These are phyloP conservation scores for Xylariaceae sp. DNA, from an alignment of 2,329 filamentous ascomycete genomes.

Conservation along the genomic window DNA sequence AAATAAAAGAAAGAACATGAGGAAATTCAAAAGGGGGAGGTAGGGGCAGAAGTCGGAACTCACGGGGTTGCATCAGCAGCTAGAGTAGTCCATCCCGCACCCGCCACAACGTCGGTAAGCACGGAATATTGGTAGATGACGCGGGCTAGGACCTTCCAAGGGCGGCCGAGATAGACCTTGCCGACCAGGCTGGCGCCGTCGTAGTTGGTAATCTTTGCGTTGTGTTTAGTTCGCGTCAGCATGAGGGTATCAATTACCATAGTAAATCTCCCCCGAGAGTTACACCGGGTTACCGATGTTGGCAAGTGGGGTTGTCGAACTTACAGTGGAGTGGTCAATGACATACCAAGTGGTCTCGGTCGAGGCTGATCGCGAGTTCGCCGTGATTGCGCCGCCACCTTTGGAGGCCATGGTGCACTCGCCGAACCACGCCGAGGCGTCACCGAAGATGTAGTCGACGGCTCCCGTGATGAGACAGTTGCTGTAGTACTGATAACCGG, in stretches of 20 bases:
- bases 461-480: conserved; percentile 5
- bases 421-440: conserved; percentile 5
- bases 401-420: conserved; percentile 8
- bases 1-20: too few species aligned
- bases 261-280: too few species aligned
- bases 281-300: too few species aligned
- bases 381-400: conserved; percentile 3
- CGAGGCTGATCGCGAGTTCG: not conserved
- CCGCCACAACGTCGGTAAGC: conserved; percentile 1
- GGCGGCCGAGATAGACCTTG: conserved; percentile 1
- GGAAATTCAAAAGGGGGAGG: too few species aligned
- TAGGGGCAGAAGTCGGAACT: not conserved
- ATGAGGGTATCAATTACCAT: too few species aligned
- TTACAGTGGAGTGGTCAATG: conserved; percentile 3
- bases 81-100: conserved; percentile 2
- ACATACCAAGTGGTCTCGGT: conserved; percentile 1
- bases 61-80: conserved; percentile 4
- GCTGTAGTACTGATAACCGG: conserved; percentile 5
- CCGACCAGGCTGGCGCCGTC: not conserved
- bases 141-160: conserved; percentile 5
- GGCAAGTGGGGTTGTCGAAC: too few species aligned
- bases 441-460: conserved; percentile 4
- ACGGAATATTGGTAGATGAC: conserved; percentile 5
- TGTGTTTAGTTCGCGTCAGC: not conserved
- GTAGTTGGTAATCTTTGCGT: conserved; percentile 1